These are phyloP conservation scores for Psophocarpus tetragonolobus DNA, from an alignment of 306 rosid genomes.

Conservation along the genomic window DNA sequence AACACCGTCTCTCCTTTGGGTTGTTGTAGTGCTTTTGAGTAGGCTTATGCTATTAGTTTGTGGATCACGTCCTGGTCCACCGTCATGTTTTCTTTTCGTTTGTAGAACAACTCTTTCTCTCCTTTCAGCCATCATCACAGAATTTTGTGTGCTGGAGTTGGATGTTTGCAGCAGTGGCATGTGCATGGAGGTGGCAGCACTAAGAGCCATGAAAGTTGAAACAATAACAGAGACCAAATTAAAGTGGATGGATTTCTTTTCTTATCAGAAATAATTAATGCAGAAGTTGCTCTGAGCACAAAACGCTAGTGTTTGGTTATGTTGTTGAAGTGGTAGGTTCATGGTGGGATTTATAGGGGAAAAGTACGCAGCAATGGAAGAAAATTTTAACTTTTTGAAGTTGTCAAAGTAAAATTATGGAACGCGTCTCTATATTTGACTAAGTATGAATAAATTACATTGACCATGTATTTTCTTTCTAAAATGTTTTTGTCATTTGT, in stretches of 20 bases:
- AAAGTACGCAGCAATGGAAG: not conserved
- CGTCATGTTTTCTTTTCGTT: not conserved
- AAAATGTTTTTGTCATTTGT: no score
- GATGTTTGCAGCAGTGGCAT: not conserved
- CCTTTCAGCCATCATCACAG: not conserved
- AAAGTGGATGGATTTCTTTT: not conserved
- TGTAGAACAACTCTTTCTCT: not conserved
- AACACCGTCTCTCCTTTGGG: not conserved
- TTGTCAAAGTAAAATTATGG: not conserved
- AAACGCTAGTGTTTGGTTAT: not conserved
- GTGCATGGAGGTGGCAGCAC: not conserved
- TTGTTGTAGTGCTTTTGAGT: not conserved
- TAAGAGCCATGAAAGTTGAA: not conserved
- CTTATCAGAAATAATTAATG: not conserved
- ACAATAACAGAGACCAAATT: not conserved
- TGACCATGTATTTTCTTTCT: no score
- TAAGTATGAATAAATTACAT: no score
- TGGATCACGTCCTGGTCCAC: not conserved
- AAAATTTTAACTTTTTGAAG: not conserved
- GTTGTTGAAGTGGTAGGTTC: not conserved
- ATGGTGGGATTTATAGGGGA: not conserved
- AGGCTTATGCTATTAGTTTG: not conserved
- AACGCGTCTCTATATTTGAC: not conserved
- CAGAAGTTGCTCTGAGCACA: not conserved
- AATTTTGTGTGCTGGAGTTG: not conserved